Conservation (phyloP, 257 asterid species). For the Orobanche coerulescens region DNA sequence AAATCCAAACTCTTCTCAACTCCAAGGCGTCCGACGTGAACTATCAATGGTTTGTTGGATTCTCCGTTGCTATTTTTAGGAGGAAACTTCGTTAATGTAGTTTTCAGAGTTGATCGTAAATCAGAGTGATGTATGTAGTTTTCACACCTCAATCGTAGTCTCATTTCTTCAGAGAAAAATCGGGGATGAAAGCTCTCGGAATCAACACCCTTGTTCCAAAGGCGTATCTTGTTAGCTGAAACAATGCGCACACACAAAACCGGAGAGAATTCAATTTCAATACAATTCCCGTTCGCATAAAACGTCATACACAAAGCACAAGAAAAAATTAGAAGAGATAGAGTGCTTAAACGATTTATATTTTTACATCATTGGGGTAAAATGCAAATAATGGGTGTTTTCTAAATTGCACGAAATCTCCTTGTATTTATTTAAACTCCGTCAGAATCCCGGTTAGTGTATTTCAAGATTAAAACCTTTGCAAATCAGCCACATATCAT, state of each 20-base stretch:
- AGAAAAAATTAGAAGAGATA: neutral
- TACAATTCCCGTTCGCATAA: neutral
- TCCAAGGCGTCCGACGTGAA: slow-evolving; percentile 94
- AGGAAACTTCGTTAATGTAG: slow-evolving; percentile 18
- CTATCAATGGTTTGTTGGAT: slow-evolving; percentile 82
- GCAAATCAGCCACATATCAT: too few species aligned
- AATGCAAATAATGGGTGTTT: too few species aligned
- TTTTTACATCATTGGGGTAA: neutral
- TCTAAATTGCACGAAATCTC: too few species aligned
- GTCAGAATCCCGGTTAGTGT: too few species aligned
- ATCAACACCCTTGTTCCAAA: slow-evolving; percentile 99
- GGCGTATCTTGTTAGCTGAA: slow-evolving; percentile 75
- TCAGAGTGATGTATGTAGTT: slow-evolving; percentile 4
- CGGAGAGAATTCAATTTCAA: neutral
- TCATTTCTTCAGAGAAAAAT: slow-evolving; percentile 67
- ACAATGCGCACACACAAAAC: neutral
- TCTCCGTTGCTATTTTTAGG: slow-evolving; percentile 61
- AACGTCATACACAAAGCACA: neutral
- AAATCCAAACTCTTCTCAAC: slow-evolving; percentile 96
- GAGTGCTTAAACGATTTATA: neutral
- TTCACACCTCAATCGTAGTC: slow-evolving; percentile 58
- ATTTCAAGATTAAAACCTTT: too few species aligned
- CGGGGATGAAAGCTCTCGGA: slow-evolving; percentile 89
- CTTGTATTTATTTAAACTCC: too few species aligned
- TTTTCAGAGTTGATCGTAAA: neutral